phyloP scores from a whole-genome alignment of 352 stramenopile genomes.

The Globisporangium yorkense region DNA sequence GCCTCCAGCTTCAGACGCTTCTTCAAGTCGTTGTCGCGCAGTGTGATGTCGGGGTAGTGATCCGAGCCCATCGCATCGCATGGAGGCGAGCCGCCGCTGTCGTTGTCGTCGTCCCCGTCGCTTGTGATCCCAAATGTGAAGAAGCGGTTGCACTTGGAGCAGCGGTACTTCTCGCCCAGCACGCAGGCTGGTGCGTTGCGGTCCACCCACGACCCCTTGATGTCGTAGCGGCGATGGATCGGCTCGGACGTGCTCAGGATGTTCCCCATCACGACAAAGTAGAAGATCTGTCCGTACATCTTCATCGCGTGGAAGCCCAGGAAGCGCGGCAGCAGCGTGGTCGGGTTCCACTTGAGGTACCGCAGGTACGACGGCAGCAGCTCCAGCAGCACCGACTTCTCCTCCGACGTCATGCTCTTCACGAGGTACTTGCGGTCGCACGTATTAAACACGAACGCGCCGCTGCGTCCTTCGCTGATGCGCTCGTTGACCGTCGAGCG shows the following conservation, averaged over 20 bases:
- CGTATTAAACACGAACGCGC: constrained; percentile 89
- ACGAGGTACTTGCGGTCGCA: constrained; percentile 88
- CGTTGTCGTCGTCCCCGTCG: constrained; percentile 12
- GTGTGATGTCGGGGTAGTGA: constrained; percentile 77
- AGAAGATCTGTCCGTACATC: constrained; percentile 89
- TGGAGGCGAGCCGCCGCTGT: not conserved
- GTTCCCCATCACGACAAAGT: constrained; percentile 92
- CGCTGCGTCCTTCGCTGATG: constrained; percentile 83
- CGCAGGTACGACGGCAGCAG: constrained; percentile 79
- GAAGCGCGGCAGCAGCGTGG: constrained; percentile 85
- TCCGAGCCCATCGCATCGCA: constrained; percentile 60
- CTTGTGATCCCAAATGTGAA: constrained; percentile 62
- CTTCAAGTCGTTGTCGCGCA: constrained; percentile 86
- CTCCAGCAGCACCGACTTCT: constrained; percentile 75
- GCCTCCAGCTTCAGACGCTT: constrained; percentile 70
- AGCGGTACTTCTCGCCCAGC: constrained; percentile 70
- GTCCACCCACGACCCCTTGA: constrained; percentile 90
- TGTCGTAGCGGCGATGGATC: constrained; percentile 88
- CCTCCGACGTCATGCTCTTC: constrained; percentile 79
- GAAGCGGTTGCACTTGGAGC: constrained; percentile 82
- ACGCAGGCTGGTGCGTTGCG: constrained; percentile 76
- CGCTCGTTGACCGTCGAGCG: constrained; percentile 83
- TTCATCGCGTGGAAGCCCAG: constrained; percentile 88
- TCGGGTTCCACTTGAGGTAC: constrained; percentile 87
- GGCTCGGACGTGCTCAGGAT: constrained; percentile 77